Evolutionary conservation across 768 basidiomycete genomes (phyloP).

Genomic region (Podaxis pistillaris): DNA sequence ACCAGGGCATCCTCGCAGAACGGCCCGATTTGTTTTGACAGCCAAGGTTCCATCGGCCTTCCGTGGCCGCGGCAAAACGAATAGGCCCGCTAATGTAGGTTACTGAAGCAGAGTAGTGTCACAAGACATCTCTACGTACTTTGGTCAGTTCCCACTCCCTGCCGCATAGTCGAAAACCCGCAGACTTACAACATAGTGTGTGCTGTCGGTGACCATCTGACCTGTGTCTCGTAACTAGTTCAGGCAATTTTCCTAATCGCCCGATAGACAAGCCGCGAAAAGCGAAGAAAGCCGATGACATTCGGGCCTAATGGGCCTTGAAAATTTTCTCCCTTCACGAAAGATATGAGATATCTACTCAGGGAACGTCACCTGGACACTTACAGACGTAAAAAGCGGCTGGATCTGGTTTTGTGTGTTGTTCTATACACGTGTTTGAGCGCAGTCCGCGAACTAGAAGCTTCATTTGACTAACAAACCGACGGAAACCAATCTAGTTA

Average conservation of each 20-base stretch:
- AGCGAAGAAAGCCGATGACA: neutral
- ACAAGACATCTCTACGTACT: neutral
- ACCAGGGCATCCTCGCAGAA: neutral
- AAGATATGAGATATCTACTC: neutral
- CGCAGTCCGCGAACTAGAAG: neutral
- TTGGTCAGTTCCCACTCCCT: neutral
- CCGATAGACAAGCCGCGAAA: neutral
- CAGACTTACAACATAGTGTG: neutral
- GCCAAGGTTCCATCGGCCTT: neutral
- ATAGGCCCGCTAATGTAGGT: neutral
- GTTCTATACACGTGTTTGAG: neutral
- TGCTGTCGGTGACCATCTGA: neutral
- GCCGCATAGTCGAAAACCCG: neutral
- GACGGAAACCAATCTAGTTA: neutral
- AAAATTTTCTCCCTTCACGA: neutral
- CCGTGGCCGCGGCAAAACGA: neutral
- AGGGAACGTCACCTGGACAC: neutral
- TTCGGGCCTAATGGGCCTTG: neutral
- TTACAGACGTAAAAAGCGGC: neutral
- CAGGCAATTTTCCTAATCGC: neutral
- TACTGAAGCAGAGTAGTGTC: neutral
- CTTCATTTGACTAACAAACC: neutral
- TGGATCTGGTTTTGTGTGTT: neutral
- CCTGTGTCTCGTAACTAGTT: neutral
- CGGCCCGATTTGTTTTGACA: neutral